These are phyloP conservation scores for Xylariomycetidae sp. DNA, from an alignment of 2,329 filamentous ascomycete species.

Conservation along the genomic window DNA sequence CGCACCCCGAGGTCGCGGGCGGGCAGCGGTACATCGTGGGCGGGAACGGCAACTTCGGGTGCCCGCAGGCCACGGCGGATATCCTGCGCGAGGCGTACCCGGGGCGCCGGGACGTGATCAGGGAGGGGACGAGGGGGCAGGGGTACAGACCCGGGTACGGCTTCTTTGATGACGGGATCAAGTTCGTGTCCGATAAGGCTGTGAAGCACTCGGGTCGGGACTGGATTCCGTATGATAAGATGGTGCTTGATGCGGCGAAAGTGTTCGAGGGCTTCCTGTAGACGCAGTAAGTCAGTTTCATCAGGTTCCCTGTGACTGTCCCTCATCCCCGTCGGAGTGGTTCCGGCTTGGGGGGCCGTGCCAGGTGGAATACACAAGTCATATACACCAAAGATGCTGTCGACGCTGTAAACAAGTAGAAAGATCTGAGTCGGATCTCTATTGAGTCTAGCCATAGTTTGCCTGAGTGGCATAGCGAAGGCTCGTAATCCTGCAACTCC, in stretches of 20 bases:
- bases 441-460: too few species aligned
- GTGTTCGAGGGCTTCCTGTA: slow-evolving; percentile 12
- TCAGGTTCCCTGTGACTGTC: too few species aligned
- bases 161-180: slow-evolving; percentile 1
- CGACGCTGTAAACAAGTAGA: too few species aligned
- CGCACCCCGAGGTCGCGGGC: slow-evolving; percentile 30
- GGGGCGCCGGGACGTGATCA: slow-evolving; percentile 28
- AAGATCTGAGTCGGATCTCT: too few species aligned
- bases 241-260: slow-evolving; percentile 12
- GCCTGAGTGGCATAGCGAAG: too few species aligned
- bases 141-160: slow-evolving; percentile 28
- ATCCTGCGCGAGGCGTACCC: slow-evolving; percentile 34
- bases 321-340: too few species aligned
- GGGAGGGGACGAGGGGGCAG: slow-evolving; percentile 31
- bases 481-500: too few species aligned
- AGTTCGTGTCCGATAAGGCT: slow-evolving; percentile 7
- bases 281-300: too few species aligned
- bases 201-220: slow-evolving; percentile 9
- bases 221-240: slow-evolving; percentile 13
- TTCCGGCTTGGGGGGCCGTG: too few species aligned
- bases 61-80: slow-evolving; percentile 35
- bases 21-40: slow-evolving; percentile 37
- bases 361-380: too few species aligned
- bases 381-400: too few species aligned
- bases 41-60: slow-evolving; percentile 19